Percentiles rank a stretch among this genome's conserved stretches.
Conservation (phyloP, 805 yeast genomes). For the Ogataea ramenticola region DNA sequence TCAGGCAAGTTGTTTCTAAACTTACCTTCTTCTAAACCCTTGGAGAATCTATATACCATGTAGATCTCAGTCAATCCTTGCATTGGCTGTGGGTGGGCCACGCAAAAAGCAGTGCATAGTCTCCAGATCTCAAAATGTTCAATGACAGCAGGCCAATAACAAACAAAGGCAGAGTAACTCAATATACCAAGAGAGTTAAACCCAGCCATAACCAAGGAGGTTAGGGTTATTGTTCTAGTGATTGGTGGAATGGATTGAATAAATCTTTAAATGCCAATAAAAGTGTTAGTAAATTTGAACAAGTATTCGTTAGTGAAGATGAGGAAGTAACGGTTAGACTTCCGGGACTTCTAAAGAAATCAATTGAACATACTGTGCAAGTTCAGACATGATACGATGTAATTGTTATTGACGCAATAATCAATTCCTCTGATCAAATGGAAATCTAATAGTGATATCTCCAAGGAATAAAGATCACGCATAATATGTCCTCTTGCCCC, state of each 20-base stretch:
- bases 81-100: conserved; percentile 34
- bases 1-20: conserved; percentile 44
- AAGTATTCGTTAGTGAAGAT: too few relatives aligned
- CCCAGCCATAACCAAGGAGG: conserved; percentile 39
- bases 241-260: conserved; percentile 50
- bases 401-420: too few relatives aligned
- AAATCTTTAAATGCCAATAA: conserved; percentile 16
- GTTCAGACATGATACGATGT: background rate
- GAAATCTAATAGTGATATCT: too few relatives aligned
- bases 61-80: conserved; percentile 45
- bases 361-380: conserved; percentile 13
- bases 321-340: too few relatives aligned
- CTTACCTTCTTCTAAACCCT: conserved; percentile 47
- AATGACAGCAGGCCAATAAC: conserved; percentile 24
- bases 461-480: too few relatives aligned
- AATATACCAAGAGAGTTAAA: conserved; percentile 26
- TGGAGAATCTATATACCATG: conserved; percentile 49
- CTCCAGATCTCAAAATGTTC: conserved; percentile 37
- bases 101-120: conserved; percentile 41
- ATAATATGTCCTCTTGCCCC: too few relatives aligned
- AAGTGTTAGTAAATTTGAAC: too few relatives aligned
- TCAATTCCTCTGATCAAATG: too few relatives aligned
- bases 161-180: conserved; percentile 15
- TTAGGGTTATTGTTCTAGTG: conserved; percentile 47
- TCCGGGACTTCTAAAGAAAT: too few relatives aligned